Percentiles rank a stretch among this genome's conserved stretches.
Evolutionary conservation across 208 protist genomes (phyloP).

Genomic region (Trypanosoma scelopori): DNA sequence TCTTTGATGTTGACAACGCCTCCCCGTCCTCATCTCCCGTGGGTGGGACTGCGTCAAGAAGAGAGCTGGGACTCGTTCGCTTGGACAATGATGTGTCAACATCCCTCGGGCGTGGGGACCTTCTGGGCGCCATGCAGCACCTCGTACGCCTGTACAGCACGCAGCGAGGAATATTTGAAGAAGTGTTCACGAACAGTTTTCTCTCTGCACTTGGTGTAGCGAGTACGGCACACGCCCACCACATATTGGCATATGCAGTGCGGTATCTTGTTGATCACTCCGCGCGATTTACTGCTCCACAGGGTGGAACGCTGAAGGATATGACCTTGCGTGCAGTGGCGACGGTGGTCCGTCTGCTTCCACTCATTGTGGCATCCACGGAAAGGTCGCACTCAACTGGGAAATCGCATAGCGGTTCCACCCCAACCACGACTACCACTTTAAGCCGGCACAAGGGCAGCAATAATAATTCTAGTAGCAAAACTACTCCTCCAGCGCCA

Average conservation of each 20-base stretch:
- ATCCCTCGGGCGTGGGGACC: conserved; percentile 61
- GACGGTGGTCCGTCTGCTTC: conserved; percentile 45
- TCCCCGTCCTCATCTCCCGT: not conserved
- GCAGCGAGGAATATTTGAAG: conserved; percentile 50
- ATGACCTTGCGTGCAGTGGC: conserved; percentile 51
- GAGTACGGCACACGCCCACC: conserved; percentile 67
- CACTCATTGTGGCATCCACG: conserved; percentile 27
- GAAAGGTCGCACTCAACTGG: conserved; percentile 17
- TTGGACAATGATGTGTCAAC: conserved; percentile 76
- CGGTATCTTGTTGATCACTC: conserved; percentile 63
- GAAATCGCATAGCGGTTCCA: conserved; percentile 6
- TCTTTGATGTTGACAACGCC: not conserved
- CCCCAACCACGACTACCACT: not conserved
- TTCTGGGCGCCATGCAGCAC: conserved; percentile 47
- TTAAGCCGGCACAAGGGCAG: not conserved
- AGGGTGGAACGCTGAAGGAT: conserved; percentile 59
- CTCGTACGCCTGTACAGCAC: conserved; percentile 55
- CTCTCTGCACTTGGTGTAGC: conserved; percentile 63
- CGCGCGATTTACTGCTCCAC: conserved; percentile 36
- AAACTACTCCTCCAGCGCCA: conserved; percentile 9
- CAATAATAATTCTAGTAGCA: conserved; percentile 1
- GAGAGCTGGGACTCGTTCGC: conserved; percentile 3
- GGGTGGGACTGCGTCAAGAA: not conserved
- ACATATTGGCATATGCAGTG: conserved; percentile 60
- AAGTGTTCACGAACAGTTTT: conserved; percentile 62